These are phyloP conservation scores for Gaeumannomyces tritici DNA, from an alignment of 2,329 filamentous ascomycete species.

Conservation along the genomic window DNA sequence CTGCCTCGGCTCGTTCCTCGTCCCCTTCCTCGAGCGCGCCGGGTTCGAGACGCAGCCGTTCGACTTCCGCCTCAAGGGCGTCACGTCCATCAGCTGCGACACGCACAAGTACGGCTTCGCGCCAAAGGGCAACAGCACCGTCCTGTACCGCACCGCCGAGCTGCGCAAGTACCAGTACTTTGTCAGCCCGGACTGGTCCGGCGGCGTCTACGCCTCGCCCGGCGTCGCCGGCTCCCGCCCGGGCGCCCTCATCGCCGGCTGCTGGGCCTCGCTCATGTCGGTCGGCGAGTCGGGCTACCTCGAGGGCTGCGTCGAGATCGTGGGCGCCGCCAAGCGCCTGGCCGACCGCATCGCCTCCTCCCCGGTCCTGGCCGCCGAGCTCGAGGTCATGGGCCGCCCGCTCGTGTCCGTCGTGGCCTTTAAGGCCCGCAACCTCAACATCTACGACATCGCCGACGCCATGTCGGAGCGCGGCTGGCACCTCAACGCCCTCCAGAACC, in stretches of 20 bases:
- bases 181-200: slow-evolving; percentile 87
- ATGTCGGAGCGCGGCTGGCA: slow-evolving; percentile 88
- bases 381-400: slow-evolving; percentile 74
- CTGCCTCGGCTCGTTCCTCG: slow-evolving; percentile 90
- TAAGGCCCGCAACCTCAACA: slow-evolving; percentile 70
- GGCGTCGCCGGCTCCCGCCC: slow-evolving; percentile 86
- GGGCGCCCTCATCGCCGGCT: slow-evolving; percentile 87
- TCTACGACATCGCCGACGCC: slow-evolving; percentile 88
- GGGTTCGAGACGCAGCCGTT: slow-evolving; percentile 84
- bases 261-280: slow-evolving; percentile 87
- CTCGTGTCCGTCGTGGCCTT: slow-evolving; percentile 89
- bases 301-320: slow-evolving; percentile 76
- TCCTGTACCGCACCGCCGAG: slow-evolving; percentile 74
- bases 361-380: slow-evolving; percentile 58
- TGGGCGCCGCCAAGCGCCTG: slow-evolving; percentile 78
- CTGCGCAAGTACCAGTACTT: slow-evolving; percentile 93
- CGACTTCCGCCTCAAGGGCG: slow-evolving; percentile 88
- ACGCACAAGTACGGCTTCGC: slow-evolving; percentile 99
- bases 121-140: slow-evolving; percentile 90
- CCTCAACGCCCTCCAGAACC: slow-evolving; percentile 85
- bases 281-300: slow-evolving; percentile 85
- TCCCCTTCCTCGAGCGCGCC: slow-evolving; percentile 86
- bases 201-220: slow-evolving; percentile 91
- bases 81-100: slow-evolving; percentile 92
- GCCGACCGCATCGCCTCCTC: slow-evolving; percentile 62